phyloP scores from a whole-genome alignment of 192 early-diverging fungal genomes.

The Gamsiella multidivaricata region DNA sequence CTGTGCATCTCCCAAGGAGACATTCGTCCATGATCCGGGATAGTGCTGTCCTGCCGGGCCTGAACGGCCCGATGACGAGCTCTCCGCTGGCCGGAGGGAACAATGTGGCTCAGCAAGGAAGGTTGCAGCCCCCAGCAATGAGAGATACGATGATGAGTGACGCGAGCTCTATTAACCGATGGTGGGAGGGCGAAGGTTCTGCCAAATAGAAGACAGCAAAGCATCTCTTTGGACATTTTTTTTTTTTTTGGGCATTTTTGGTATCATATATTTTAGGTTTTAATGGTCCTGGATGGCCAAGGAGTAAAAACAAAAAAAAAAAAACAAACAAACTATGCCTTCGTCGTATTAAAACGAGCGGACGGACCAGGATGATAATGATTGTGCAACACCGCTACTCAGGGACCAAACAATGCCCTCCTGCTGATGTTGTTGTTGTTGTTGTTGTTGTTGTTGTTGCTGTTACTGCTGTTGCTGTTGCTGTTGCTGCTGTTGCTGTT shows the following conservation, averaged over 20 bases:
- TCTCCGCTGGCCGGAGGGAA: slow-evolving; percentile 53
- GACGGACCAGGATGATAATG: too few relatives aligned
- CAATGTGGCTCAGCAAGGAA: neutral
- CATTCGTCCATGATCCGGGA: slow-evolving; percentile 52
- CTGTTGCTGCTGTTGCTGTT: neutral
- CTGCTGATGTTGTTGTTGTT: too few relatives aligned
- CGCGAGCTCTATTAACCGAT: slow-evolving; percentile 52
- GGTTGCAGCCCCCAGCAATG: slow-evolving; percentile 8
- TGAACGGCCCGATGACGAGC: slow-evolving; percentile 16
- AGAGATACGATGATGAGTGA: slow-evolving; percentile 55
- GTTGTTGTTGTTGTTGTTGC: too few relatives aligned
- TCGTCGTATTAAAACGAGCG: too few relatives aligned
- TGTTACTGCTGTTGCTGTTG: too few relatives aligned
- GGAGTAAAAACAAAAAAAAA: too few relatives aligned
- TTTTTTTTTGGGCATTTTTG: neutral
- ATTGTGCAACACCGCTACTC: too few relatives aligned
- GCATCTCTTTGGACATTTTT: neutral
- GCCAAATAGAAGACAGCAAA: slow-evolving; percentile 1
- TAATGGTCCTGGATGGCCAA: too few relatives aligned
- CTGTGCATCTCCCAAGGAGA: slow-evolving; percentile 39
- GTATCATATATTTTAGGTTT: too few relatives aligned
- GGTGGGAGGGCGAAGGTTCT: slow-evolving; percentile 47
- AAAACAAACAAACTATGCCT: too few relatives aligned
- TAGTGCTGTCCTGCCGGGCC: slow-evolving; percentile 18
- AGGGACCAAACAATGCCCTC: too few relatives aligned